Evolutionary conservation across 768 basidiomycete genomes (phyloP).

Genomic region (Tricholoma furcatifolium): DNA sequence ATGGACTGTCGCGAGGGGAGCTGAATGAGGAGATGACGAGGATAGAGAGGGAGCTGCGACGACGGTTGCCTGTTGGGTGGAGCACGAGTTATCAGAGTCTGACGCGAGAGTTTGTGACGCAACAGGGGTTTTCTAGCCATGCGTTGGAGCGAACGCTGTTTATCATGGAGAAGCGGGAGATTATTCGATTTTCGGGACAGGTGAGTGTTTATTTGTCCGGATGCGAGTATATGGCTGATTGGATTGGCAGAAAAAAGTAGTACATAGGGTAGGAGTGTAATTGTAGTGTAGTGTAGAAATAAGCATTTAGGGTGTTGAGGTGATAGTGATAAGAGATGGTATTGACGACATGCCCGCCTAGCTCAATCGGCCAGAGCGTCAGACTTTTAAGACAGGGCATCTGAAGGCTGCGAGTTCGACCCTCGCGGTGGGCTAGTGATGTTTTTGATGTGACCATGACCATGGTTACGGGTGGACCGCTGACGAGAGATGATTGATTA

Average conservation of each 20-base stretch:
- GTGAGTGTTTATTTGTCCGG: conserved; percentile 21
- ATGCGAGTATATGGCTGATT: neutral
- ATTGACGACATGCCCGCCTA: conserved; percentile 41
- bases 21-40: conserved; percentile 90
- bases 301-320: neutral
- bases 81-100: conserved; percentile 95
- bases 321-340: neutral
- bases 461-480: conserved; percentile 57
- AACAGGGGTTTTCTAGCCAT: conserved; percentile 88
- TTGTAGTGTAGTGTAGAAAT: neutral
- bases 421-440: conserved; percentile 43
- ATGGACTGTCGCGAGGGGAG: conserved; percentile 88
- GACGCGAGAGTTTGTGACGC: conserved; percentile 88
- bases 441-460: conserved; percentile 78
- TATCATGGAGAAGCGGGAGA: conserved; percentile 92
- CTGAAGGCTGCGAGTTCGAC: conserved; percentile 87
- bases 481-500: neutral
- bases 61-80: conserved; percentile 91
- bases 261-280: conserved; percentile 33
- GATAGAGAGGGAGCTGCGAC: conserved; percentile 84
- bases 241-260: conserved; percentile 40
- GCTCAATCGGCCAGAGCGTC: conserved; percentile 65
- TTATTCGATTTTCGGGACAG: conserved; percentile 87
- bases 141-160: conserved; percentile 90
- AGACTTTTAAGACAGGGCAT: conserved; percentile 49